phyloP scores from a whole-genome alignment of 192 early-diverging fungal species.

The Jimgerdemannia lactiflua region DNA sequence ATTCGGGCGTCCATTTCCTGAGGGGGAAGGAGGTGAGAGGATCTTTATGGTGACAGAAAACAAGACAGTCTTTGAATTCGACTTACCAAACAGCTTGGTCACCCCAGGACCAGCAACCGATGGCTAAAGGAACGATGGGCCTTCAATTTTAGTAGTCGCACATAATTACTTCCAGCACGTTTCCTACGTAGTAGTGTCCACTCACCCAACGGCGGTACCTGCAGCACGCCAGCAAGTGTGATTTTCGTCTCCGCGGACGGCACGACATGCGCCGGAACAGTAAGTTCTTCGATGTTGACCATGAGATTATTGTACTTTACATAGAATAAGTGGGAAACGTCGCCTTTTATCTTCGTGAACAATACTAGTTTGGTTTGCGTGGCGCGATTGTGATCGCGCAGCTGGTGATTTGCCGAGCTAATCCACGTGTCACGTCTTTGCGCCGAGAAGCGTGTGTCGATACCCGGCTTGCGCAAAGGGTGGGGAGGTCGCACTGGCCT shows the following conservation, averaged over 20 bases:
- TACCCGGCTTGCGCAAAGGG: too few species aligned
- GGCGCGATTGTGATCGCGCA: too few species aligned
- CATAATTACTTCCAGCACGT: neutral
- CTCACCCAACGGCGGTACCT: slow-evolving; percentile 31
- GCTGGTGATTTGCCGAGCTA: too few species aligned
- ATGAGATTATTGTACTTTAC: too few species aligned
- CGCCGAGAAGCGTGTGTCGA: too few species aligned
- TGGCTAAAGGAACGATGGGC: slow-evolving; percentile 7
- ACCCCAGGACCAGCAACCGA: slow-evolving; percentile 46
- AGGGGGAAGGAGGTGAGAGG: neutral
- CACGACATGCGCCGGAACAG: slow-evolving; percentile 3
- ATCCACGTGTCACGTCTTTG: too few species aligned
- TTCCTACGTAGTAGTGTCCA: neutral
- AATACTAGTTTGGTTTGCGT: too few species aligned
- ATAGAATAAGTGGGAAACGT: too few species aligned
- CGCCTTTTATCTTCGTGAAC: too few species aligned
- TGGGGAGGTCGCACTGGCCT: too few species aligned
- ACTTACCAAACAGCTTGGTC: slow-evolving; percentile 23
- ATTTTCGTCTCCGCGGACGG: slow-evolving; percentile 38
- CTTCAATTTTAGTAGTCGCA: neutral
- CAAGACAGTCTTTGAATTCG: neutral
- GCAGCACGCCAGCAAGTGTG: slow-evolving; percentile 21
- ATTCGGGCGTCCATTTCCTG: slow-evolving; percentile 39
- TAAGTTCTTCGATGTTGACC: neutral
- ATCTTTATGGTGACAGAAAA: neutral